phyloP scores from a whole-genome alignment of 2,329 filamentous ascomycete species.

The Coniella lustricola region DNA sequence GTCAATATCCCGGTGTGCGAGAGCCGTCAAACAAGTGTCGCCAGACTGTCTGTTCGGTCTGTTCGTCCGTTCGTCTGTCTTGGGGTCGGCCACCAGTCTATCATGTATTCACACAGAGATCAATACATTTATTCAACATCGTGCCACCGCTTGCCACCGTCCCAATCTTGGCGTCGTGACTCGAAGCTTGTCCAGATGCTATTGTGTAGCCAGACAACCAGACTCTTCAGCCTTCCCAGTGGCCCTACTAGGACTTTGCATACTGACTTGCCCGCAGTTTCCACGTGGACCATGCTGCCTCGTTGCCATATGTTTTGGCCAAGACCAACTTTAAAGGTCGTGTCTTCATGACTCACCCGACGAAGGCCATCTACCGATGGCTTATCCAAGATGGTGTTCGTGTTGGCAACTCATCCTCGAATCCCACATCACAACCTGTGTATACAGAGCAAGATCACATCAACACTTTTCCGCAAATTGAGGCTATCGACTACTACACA shows the following conservation, averaged over 20 bases:
- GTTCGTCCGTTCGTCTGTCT: no score
- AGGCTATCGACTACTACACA: constrained; percentile 97
- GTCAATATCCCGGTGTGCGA: background rate
- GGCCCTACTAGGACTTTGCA: background rate
- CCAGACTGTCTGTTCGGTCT: background rate
- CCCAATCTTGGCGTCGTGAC: constrained; percentile 12
- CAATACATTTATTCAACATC: constrained; percentile 21
- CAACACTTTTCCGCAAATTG: constrained; percentile 87
- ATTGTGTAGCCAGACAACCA: constrained; percentile 9
- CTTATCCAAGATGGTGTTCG: constrained; percentile 94
- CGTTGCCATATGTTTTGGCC: constrained; percentile 91
- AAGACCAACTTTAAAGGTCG: constrained; percentile 97
- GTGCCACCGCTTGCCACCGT: constrained; percentile 16
- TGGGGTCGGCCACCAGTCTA: background rate
- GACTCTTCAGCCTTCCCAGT: background rate
- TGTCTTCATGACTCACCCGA: constrained; percentile 98
- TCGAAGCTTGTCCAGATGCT: constrained; percentile 6
- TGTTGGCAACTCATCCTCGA: constrained; percentile 66
- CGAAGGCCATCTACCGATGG: constrained; percentile 99
- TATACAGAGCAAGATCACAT: constrained; percentile 96
- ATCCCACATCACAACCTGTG: constrained; percentile 62
- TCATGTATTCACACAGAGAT: constrained; percentile 20
- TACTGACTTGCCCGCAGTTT: constrained; percentile 56
- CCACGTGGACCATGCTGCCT: constrained; percentile 96
- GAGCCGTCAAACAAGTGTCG: background rate